phyloP scores from a whole-genome alignment of 106 monocot genomes.

The Posidonia australis region DNA sequence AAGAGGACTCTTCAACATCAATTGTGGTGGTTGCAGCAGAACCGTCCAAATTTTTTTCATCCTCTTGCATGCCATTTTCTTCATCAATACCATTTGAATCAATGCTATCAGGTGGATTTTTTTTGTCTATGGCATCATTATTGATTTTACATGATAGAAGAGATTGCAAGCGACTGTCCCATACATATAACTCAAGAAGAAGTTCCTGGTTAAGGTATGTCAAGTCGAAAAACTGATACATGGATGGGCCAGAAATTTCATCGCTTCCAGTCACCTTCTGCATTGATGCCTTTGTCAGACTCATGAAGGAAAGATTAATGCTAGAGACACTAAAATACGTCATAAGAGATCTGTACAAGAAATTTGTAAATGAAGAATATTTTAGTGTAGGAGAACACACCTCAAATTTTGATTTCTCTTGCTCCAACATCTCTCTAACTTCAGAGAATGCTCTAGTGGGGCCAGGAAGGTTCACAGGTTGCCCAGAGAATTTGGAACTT shows the following conservation, averaged over 20 bases:
- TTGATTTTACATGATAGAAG: slow-evolving; percentile 16
- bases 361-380: background rate
- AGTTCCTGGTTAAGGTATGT: slow-evolving; percentile 64
- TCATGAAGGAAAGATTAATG: background rate
- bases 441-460: slow-evolving; percentile 33
- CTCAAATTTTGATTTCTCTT: slow-evolving; percentile 72
- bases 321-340: background rate
- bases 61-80: background rate
- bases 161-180: slow-evolving; percentile 66
- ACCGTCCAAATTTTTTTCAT: slow-evolving; percentile 11
- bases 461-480: slow-evolving; percentile 11
- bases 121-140: slow-evolving; percentile 3
- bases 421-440: slow-evolving; percentile 46
- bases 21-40: background rate
- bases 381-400: slow-evolving; percentile 22
- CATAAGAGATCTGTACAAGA: too few species aligned
- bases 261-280: slow-evolving; percentile 14
- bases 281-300: slow-evolving; percentile 32
- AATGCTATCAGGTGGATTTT: background rate
- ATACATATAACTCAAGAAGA: slow-evolving; percentile 63
- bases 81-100: background rate
- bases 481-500: slow-evolving; percentile 17
- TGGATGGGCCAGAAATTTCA: slow-evolving; percentile 13
- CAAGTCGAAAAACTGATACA: slow-evolving; percentile 31
- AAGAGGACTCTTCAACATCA: slow-evolving; percentile 13